These are phyloP conservation scores for Aspergillus alliaceus DNA, from an alignment of 2,329 filamentous ascomycete species.

Conservation along the genomic window DNA sequence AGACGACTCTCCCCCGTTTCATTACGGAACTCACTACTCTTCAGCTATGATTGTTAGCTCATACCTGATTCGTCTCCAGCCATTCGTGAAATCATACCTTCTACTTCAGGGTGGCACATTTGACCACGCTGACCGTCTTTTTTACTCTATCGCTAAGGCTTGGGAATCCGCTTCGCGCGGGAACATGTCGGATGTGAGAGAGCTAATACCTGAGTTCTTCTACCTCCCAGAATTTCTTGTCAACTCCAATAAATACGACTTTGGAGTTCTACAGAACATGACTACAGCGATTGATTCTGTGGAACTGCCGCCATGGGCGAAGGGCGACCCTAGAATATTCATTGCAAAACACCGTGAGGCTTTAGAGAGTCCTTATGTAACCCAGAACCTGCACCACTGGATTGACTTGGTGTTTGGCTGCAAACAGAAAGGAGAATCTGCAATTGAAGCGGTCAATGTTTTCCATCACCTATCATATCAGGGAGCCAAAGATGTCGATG, in stretches of 20 bases:
- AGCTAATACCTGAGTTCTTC: constrained; percentile 96
- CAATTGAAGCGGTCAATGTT: constrained; percentile 87
- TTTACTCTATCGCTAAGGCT: constrained; percentile 86
- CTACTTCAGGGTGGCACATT: constrained; percentile 93
- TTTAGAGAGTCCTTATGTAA: constrained; percentile 89
- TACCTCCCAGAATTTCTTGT: constrained; percentile 91
- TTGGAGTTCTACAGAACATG: constrained; percentile 80
- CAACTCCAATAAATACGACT: constrained; percentile 94
- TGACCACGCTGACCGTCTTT: constrained; percentile 91
- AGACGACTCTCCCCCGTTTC: constrained; percentile 72
- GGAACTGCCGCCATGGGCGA: constrained; percentile 90
- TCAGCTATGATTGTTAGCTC: constrained; percentile 98
- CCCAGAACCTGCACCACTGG: constrained; percentile 86
- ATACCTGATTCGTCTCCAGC: constrained; percentile 90
- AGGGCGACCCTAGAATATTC: constrained; percentile 93
- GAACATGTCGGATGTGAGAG: constrained; percentile 91
- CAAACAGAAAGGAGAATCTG: constrained; percentile 91
- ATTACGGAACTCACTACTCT: constrained; percentile 98
- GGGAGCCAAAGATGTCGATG: constrained; percentile 87
- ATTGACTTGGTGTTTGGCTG: constrained; percentile 93
- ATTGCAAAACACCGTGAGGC: constrained; percentile 95
- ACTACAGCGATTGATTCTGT: constrained; percentile 81
- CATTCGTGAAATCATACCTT: constrained; percentile 94
- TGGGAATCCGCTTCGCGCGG: constrained; percentile 88
- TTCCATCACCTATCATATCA: constrained; percentile 96